Base-by-base conservation (phyloP, 1,284 basidiomycete genomes). In the Cutaneotrichosporon sp. region DNA sequence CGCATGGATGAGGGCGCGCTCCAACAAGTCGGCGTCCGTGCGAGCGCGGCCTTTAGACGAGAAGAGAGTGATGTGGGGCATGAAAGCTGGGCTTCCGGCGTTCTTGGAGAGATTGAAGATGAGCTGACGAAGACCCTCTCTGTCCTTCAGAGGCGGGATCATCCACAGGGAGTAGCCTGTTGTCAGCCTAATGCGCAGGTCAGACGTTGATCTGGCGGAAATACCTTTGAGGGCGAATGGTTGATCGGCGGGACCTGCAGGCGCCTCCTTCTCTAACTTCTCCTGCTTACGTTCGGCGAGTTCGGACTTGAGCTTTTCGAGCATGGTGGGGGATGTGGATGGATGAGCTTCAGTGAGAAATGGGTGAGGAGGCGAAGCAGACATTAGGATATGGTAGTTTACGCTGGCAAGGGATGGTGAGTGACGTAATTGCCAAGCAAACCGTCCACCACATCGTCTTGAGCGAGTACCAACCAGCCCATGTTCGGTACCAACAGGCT, bases 11-110 rank as follows among this genome's bases (percentile, higher is more conserved):
- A 55, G 41, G 10, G 51, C 44, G 14, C 17, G 31, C 14, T 27
- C 32, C 14, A 59, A 31, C 2, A 20, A 33, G 14, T 43, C n/a
- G 9, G 42, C 7, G 9, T 31, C 17, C 14, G 16, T 25, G 29
- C 34, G 33, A 5, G 41, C 22, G 8, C 27, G 34, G 34, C 45
- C 49, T 19, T 64, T 57, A 4, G 64, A 60, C 17, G 56, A 46
- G 14, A 64, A 52, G 10, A 70, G 58, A 1, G 68, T 70, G 51
- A 70, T 64, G 52, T 70, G 68, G 1, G 68, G 65, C 14, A 16
- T 27, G 53, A 70, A 70, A 4, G 41, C 29, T 1, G 68, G 66
- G 1, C 61, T 61, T 6, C 27, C 38, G 1, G 34, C 41, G 8
- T 19, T 16, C n/a, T 41, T 20, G 11, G 52, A 22, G 3, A 46